phyloP scores from a whole-genome alignment of 768 basidiomycete genomes.

The Zangia roseola region DNA sequence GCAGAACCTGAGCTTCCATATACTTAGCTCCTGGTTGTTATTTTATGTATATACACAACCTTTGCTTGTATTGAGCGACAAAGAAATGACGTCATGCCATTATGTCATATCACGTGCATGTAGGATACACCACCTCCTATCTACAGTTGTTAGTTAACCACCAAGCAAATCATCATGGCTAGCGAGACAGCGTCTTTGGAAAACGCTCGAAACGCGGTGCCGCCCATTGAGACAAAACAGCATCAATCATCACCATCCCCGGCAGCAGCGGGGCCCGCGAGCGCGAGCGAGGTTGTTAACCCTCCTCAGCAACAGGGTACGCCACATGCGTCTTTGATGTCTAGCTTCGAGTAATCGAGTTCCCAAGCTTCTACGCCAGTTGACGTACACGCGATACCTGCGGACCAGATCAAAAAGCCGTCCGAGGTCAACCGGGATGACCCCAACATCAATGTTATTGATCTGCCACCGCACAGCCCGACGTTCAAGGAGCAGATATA shows the following conservation, averaged over 20 bases:
- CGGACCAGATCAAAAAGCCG: constrained; percentile 26
- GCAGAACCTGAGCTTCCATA: constrained; percentile 11
- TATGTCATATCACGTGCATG: constrained; percentile 28
- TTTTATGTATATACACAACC: too few relatives aligned
- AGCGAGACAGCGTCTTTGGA: constrained; percentile 1
- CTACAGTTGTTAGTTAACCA: not conserved
- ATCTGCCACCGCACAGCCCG: constrained; percentile 27
- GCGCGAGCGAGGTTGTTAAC: constrained; percentile 31
- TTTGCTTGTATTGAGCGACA: too few relatives aligned
- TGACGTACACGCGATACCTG: constrained; percentile 34
- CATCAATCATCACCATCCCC: constrained; percentile 22
- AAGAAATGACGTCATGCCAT: not conserved
- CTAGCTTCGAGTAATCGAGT: not conserved
- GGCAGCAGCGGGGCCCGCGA: constrained; percentile 15
- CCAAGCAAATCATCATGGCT: constrained; percentile 2
- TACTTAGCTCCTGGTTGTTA: not conserved
- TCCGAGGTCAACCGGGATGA: constrained; percentile 28
- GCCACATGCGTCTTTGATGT: not conserved
- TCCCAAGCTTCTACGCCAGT: constrained; percentile 35
- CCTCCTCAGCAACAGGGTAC: constrained; percentile 41
- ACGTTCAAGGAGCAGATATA: constrained; percentile 62
- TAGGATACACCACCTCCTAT: not conserved
- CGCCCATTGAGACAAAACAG: constrained; percentile 2
- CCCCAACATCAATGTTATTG: constrained; percentile 25
- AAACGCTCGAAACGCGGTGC: not conserved